A percentile compares a stretch with the other conserved stretches of the same genome.
These are phyloP conservation scores for Solanum bukasovii DNA, from an alignment of 257 asterid genomes.

Conservation along the genomic window DNA sequence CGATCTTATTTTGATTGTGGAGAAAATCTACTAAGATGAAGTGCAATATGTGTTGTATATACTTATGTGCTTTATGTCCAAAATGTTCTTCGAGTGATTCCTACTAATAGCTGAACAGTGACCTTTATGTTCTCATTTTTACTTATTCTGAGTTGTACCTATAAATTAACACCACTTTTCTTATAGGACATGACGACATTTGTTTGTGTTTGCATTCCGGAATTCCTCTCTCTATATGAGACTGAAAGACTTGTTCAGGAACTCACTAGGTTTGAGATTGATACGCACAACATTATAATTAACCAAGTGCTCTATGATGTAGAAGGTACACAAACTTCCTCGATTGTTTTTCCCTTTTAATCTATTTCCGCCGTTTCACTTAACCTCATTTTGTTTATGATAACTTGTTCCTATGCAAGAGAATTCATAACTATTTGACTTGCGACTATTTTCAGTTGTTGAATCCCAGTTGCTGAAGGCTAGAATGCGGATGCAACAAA, in stretches of 20 bases:
- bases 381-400: not conserved
- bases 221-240: conserved; percentile 89
- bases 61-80: not conserved
- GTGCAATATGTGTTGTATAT: not conserved
- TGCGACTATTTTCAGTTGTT: conserved; percentile 28
- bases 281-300: conserved; percentile 86
- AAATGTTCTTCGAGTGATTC: not conserved
- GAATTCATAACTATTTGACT: not conserved
- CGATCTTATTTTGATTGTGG: not conserved
- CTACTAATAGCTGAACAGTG: not conserved
- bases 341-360: not conserved
- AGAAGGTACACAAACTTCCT: conserved; percentile 47
- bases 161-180: not conserved
- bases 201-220: conserved; percentile 93
- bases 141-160: not conserved
- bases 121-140: not conserved
- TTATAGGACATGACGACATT: conserved; percentile 87
- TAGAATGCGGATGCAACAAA: conserved; percentile 89
- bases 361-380: not conserved
- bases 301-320: conserved; percentile 87
- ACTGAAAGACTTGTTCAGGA: conserved; percentile 96
- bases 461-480: conserved; percentile 86
- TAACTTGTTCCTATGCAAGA: not conserved
- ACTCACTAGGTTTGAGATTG: conserved; percentile 90
- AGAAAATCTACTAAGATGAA: not conserved